Evolutionary conservation across 805 yeast genomes (phyloP), one percentile per base, ranked within the genome.

Genomic region (Starmerella bombicola): DNA sequence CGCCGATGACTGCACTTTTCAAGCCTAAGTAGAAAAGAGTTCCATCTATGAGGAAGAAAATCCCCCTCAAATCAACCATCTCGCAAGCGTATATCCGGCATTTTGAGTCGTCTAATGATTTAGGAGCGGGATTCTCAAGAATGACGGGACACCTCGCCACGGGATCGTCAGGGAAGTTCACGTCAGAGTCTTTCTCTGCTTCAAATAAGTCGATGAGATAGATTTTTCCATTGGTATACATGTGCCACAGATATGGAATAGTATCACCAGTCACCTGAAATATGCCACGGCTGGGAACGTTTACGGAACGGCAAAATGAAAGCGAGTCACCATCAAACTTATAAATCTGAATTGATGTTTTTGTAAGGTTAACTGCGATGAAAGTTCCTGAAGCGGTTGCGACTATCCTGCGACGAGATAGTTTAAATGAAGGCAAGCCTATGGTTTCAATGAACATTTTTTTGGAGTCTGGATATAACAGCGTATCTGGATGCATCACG

Each of bases 231-330:
- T 24, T 18, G 12, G 15, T 5, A 15, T 23, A 18, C 4, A 35
- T 30, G 22, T 26, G 21, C 38, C 38, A 35, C 6, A 35, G 32
- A 20, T 35, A 35, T 4, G 38, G 38, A 6, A 23, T n/a, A 10
- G 5, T 9, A 13, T 35, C 16, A 10, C 38, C 38, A 4, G 38
- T 26, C 12, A 35, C 17, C 38, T 35, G 38, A n/a, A 35, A 35
- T 9, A 4, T 10, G 15, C 38, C 30, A 5, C 21, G n/a, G 7
- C 9, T 26, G 9, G 21, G 9, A 15, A 15, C 32, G 22, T 35
- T 28, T 12, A 35, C 12, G 12, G 32, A n/a, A 6, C 38, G 13
- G 6, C 21, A 15, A 15, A 35, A 28, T 6, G 12, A 10, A 8
- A 35, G 23, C 15, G 7, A 5, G 5, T 19, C 7, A 5, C 22